Evolutionary conservation across 2,329 filamentous ascomycete genomes (phyloP).

Genomic region (Fusarium odoratissimum): DNA sequence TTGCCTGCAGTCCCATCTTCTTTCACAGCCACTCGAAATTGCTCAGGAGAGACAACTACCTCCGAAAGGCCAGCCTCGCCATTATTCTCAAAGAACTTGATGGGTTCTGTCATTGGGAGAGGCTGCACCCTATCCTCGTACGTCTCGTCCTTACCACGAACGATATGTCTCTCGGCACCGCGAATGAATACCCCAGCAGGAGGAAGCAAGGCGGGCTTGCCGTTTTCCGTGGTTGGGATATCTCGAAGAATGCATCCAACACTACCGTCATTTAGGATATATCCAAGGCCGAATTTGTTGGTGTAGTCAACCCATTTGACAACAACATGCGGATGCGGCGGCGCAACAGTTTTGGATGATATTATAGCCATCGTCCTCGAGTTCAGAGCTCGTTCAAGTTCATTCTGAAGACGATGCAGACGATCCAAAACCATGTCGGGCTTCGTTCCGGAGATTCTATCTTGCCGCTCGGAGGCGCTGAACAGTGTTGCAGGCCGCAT

Average conservation of each 20-base stretch:
- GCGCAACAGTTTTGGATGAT: conserved; percentile 63
- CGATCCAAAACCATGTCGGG: conserved; percentile 69
- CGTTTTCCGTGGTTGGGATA: conserved; percentile 64
- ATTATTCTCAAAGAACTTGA: conserved; percentile 81
- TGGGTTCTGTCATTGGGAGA: conserved; percentile 69
- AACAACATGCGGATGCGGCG: conserved; percentile 71
- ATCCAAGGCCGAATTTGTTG: conserved; percentile 86
- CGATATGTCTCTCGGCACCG: conserved; percentile 77
- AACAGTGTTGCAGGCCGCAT: conserved; percentile 64
- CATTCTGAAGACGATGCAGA: conserved; percentile 66
- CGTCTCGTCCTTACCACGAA: conserved; percentile 66
- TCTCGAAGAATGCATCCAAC: conserved; percentile 76
- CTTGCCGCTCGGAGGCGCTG: conserved; percentile 63
- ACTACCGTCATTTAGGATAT: conserved; percentile 84
- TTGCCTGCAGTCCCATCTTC: conserved; percentile 70
- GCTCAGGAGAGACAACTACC: conserved; percentile 72
- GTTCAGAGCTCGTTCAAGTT: conserved; percentile 72
- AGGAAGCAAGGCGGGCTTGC: conserved; percentile 65
- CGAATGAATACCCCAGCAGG: conserved; percentile 79
- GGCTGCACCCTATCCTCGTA: conserved; percentile 71
- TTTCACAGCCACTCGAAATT: conserved; percentile 67
- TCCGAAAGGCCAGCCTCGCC: conserved; percentile 71
- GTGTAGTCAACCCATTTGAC: conserved; percentile 91
- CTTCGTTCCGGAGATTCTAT: conserved; percentile 63
- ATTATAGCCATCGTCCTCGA: conserved; percentile 71